Base-by-base conservation (phyloP, 768 basidiomycete genomes). In the Hysterangium stoloniferum region DNA sequence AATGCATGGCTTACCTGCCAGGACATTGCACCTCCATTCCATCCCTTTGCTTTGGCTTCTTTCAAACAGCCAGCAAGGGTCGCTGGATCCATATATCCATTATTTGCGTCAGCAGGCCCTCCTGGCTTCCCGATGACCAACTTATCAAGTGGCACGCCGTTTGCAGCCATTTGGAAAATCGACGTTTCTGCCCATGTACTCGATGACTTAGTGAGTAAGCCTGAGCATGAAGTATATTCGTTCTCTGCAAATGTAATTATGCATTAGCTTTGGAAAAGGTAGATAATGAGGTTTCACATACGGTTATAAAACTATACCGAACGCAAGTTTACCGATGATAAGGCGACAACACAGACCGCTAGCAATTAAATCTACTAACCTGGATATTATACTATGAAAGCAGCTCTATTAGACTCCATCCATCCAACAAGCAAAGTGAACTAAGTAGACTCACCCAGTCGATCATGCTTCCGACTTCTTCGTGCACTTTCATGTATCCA, bases 81-180 rank as follows among this genome's bases (percentile, higher is more conserved):
- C 4, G 46, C 41, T 0, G 61, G 43, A 20, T 44, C 45, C 54
- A 69, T 61, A 48, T 63, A 69, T 22, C 43, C 52, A n/a, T n/a
- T n/a, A 25, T 31, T 46, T 19, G 48, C 66, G 12, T 59, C 62
- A 8, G 42, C 61, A 4, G 52, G 9, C 38, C 54, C 56, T 17
- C 64, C 58, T 2, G 66, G 66, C 54, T 70, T 70, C 12, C 68
- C 68, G 48, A 70, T 66, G 48, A 70, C 62, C 44, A 68, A 63
- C 59, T 70, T 70, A 53, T 64, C 43, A 15, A 64, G 58, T 2
- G 61, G 59, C 13, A 69, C 61, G 35, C 62, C 62, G 19, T 61
- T 56, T 8, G 57, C 56, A 48, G 60, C 57, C 52, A 68, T 64
- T 55, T 68, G 61, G 47, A 66, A 60, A 20, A 70, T 63, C 6